phyloP scores from a whole-genome alignment of 495 filamentous ascomycete species.

The Sabuloglossum arenarium region DNA sequence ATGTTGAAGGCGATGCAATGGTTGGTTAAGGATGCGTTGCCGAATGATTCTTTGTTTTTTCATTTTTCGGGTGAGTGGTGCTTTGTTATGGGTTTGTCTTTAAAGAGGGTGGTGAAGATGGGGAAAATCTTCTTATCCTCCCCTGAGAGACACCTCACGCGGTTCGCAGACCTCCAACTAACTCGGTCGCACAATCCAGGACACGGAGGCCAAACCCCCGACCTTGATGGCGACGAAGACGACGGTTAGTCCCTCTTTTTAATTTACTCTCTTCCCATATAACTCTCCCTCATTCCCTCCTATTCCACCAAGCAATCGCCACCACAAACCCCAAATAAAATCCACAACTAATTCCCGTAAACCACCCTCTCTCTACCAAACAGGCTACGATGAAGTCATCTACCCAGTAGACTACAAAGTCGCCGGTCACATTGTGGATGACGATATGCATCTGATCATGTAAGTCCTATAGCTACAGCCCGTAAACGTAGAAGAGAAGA shows the following conservation, averaged over 20 bases:
- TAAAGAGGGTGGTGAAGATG: not conserved
- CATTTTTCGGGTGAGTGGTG: conserved; percentile 88
- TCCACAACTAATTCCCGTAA: not conserved
- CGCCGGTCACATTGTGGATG: conserved; percentile 87
- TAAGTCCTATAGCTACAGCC: too few species aligned
- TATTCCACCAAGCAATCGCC: too few species aligned
- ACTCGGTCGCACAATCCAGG: conserved; percentile 23
- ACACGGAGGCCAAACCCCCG: conserved; percentile 87
- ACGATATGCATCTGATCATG: conserved; percentile 98
- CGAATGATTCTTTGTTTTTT: conserved; percentile 94
- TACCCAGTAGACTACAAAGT: conserved; percentile 88
- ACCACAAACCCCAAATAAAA: not conserved
- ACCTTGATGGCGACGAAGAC: conserved; percentile 87
- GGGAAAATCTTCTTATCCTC: too few species aligned
- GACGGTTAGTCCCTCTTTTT: conserved; percentile 25
- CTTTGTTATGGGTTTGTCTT: not conserved
- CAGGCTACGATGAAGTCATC: conserved; percentile 83
- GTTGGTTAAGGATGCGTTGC: conserved; percentile 84
- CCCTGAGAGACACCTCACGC: too few species aligned
- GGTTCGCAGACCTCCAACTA: not conserved
- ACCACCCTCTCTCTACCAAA: too few species aligned
- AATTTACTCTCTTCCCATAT: too few species aligned
- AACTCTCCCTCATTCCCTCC: too few species aligned
- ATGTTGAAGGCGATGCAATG: conserved; percentile 96
- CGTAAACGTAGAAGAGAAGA: too few species aligned